These are phyloP conservation scores for Collybia mongolica DNA, from an alignment of 768 basidiomycete species.

Conservation along the genomic window DNA sequence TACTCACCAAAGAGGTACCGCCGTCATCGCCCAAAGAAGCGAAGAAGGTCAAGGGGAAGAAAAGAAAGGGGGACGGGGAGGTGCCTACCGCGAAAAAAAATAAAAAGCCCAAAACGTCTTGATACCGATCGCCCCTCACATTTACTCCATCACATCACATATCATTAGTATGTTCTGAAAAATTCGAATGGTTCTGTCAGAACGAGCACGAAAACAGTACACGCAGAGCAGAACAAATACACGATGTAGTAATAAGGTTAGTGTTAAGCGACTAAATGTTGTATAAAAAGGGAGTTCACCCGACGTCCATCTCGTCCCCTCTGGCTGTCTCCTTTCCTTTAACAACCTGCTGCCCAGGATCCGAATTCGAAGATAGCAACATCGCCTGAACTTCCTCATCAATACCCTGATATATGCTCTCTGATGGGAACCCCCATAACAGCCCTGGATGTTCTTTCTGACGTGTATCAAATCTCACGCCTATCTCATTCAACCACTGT, in stretches of 20 bases:
- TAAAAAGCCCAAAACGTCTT: slow-evolving; percentile 44
- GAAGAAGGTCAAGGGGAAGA: slow-evolving; percentile 13
- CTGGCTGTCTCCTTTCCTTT: slow-evolving; percentile 52
- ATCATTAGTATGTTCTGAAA: not conserved
- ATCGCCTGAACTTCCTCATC: slow-evolving; percentile 58
- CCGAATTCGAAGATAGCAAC: slow-evolving; percentile 24
- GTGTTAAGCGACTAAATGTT: not conserved
- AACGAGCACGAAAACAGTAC: slow-evolving; percentile 7
- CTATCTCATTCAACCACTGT: slow-evolving; percentile 78
- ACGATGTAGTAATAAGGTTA: slow-evolving; percentile 18
- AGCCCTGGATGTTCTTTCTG: slow-evolving; percentile 63
- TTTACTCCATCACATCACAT: not conserved
- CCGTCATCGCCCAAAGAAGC: not conserved
- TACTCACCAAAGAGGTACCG: not conserved
- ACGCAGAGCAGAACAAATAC: slow-evolving; percentile 12
- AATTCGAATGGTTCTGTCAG: slow-evolving; percentile 4
- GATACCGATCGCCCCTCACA: not conserved
- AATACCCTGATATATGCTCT: slow-evolving; percentile 74
- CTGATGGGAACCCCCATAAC: slow-evolving; percentile 75
- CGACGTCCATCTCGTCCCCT: slow-evolving; percentile 69
- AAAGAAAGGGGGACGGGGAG: slow-evolving; percentile 12
- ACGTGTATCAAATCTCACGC: slow-evolving; percentile 73
- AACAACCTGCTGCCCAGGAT: not conserved
- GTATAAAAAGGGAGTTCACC: slow-evolving; percentile 34
- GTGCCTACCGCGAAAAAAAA: slow-evolving; percentile 33